A percentile compares a stretch with the other conserved stretches of the same genome.
phyloP scores from a whole-genome alignment of 768 basidiomycete species.

The Phaeolepiota aurea region DNA sequence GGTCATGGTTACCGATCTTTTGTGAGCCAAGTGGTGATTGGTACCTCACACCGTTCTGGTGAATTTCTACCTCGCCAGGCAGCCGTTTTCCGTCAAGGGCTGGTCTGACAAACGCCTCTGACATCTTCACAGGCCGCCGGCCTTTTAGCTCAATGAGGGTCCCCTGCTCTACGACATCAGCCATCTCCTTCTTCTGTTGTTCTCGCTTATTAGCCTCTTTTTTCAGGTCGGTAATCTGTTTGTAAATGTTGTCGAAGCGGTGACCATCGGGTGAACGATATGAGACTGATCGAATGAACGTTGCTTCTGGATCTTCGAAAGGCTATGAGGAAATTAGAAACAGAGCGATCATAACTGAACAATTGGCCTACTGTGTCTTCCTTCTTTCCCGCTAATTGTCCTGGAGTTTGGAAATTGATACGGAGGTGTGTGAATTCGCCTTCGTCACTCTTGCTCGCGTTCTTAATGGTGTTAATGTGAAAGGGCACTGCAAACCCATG shows the following conservation, averaged over 20 bases:
- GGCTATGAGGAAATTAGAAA: constrained; percentile 41
- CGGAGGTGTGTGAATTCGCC: constrained; percentile 90
- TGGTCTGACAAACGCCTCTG: constrained; percentile 90
- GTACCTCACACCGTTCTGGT: constrained; percentile 94
- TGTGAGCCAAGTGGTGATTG: constrained; percentile 80
- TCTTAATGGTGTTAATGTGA: constrained; percentile 98
- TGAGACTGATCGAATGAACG: constrained; percentile 91
- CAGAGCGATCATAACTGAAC: no score
- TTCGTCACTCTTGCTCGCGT: constrained; percentile 95
- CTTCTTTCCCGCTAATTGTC: constrained; percentile 95
- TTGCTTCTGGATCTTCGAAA: constrained; percentile 93
- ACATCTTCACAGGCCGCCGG: constrained; percentile 75
- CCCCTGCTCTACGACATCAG: constrained; percentile 95
- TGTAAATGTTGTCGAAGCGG: constrained; percentile 83
- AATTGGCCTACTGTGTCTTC: constrained; percentile 80
- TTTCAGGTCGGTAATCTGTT: constrained; percentile 91
- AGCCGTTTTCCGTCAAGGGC: constrained; percentile 91
- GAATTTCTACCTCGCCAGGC: constrained; percentile 97
- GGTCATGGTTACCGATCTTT: constrained; percentile 65
- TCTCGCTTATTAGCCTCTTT: constrained; percentile 97
- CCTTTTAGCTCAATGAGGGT: constrained; percentile 84
- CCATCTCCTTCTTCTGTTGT: constrained; percentile 96
- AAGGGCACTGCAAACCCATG: constrained; percentile 95
- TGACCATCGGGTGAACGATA: constrained; percentile 87
- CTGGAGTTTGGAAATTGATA: constrained; percentile 98